Conservation (phyloP, 1,139 yeast genomes). For the Candida anutae region DNA sequence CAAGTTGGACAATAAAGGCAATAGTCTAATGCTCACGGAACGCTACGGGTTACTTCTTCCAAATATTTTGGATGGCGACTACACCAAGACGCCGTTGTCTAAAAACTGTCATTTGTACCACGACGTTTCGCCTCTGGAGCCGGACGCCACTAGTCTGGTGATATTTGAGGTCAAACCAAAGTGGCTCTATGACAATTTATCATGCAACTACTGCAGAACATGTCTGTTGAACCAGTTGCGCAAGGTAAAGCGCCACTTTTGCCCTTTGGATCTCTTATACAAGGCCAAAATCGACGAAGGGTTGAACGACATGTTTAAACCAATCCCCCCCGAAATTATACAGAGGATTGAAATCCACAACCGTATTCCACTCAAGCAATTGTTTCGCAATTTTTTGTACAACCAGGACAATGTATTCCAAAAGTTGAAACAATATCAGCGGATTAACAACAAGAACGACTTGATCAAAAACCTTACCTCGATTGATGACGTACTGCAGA, state of each 20-base stretch:
- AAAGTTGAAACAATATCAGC: constrained; percentile 29
- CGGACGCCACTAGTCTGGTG: constrained; percentile 17
- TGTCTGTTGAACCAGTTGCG: constrained; percentile 35
- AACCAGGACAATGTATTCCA: constrained; percentile 31
- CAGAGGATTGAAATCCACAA: constrained; percentile 10
- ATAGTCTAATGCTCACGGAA: constrained; percentile 28
- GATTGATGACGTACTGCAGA: constrained; percentile 36
- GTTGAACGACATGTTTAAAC: constrained; percentile 24
- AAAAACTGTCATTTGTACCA: constrained; percentile 31
- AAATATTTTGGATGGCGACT: constrained; percentile 31
- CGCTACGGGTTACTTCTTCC: constrained; percentile 36
- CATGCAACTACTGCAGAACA: constrained; percentile 36
- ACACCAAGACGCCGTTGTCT: constrained; percentile 19
- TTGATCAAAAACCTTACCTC: constrained; percentile 26
- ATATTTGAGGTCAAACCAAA: constrained; percentile 41
- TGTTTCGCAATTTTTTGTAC: constrained; percentile 21
- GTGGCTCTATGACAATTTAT: constrained; percentile 37
- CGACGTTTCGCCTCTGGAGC: constrained; percentile 3
- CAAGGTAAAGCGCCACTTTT: constrained; percentile 29
- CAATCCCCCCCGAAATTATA: constrained; percentile 17
- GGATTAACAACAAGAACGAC: constrained; percentile 27
- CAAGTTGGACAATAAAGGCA: constrained; percentile 20
- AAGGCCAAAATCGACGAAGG: constrained; percentile 26
- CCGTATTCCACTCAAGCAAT: constrained; percentile 22
- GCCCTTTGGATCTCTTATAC: constrained; percentile 36